These are phyloP conservation scores for Pseudocercospora ulei DNA, from an alignment of 2,329 filamentous ascomycete species.

Conservation along the genomic window DNA sequence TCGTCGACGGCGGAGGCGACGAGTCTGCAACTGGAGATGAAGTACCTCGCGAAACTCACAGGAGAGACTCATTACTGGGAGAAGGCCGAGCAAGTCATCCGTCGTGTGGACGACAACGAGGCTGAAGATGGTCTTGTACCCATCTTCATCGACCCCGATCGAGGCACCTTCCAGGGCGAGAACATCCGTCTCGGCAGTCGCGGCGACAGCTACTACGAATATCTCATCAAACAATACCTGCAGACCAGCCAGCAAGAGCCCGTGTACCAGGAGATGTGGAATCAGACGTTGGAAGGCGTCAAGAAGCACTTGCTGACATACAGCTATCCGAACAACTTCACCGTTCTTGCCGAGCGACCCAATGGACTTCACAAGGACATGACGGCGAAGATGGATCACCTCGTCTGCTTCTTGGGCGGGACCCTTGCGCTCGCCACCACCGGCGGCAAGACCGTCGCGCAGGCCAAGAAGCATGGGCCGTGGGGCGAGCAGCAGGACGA, in stretches of 20 bases:
- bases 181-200: conserved; percentile 89
- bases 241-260: conserved; percentile 81
- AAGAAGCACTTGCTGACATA: conserved; percentile 90
- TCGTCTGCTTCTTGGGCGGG: conserved; percentile 94
- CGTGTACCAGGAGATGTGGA: conserved; percentile 86
- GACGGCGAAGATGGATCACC: conserved; percentile 90
- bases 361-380: conserved; percentile 57
- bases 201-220: conserved; percentile 97
- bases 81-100: conserved; percentile 79
- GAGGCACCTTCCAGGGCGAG: conserved; percentile 65
- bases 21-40: conserved; percentile 88
- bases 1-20: conserved; percentile 92
- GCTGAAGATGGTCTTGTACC: conserved; percentile 74
- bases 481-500: conserved; percentile 76
- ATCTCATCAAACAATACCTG: conserved; percentile 95
- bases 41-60: conserved; percentile 89
- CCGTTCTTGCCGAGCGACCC: conserved; percentile 81
- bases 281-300: conserved; percentile 71
- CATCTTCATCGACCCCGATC: conserved; percentile 76
- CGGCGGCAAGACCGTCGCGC: conserved; percentile 61
- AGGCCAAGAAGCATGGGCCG: conserved; percentile 58
- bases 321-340: conserved; percentile 66
- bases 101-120: conserved; percentile 76
- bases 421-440: conserved; percentile 87
- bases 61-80: conserved; percentile 91